A percentile compares a stretch with the other conserved stretches of the same genome.
phyloP scores from a whole-genome alignment of 2,329 filamentous ascomycete genomes.

The Cordyceps javanica region DNA sequence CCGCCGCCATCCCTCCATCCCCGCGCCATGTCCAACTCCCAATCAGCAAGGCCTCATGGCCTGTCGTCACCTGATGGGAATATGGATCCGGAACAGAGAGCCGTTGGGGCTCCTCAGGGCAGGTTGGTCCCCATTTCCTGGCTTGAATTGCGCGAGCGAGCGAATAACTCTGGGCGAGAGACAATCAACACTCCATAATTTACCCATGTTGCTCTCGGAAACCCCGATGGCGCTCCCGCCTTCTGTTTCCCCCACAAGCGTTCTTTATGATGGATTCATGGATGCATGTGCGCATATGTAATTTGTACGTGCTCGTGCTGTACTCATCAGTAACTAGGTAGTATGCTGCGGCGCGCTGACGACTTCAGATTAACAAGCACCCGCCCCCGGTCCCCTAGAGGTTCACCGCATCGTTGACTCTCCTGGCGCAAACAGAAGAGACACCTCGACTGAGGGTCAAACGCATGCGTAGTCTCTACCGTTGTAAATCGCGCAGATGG shows the following conservation, averaged over 20 bases:
- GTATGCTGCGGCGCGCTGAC: too few species aligned
- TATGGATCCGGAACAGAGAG: conserved; percentile 5
- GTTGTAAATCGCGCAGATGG: conserved; percentile 3
- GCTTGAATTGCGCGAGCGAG: not conserved
- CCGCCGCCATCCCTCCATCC: not conserved
- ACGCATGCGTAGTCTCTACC: not conserved
- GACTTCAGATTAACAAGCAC: not conserved
- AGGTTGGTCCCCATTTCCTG: not conserved
- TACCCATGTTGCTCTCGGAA: not conserved
- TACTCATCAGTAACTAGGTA: too few species aligned
- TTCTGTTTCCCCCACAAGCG: not conserved
- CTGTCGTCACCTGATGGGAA: conserved; percentile 6
- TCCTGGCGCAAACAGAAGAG: not conserved
- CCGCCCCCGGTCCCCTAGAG: not conserved
- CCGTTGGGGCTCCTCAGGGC: not conserved
- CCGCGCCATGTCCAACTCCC: not conserved
- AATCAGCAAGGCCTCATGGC: not conserved
- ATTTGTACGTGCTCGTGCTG: not conserved
- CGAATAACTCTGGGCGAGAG: not conserved
- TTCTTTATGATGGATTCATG: not conserved
- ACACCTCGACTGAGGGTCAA: not conserved
- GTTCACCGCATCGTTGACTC: not conserved
- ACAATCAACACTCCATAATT: not conserved
- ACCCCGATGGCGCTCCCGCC: conserved; percentile 4
- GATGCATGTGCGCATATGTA: not conserved